Conservation (phyloP, 208 protist genomes). For the Leishmania braziliensis region DNA sequence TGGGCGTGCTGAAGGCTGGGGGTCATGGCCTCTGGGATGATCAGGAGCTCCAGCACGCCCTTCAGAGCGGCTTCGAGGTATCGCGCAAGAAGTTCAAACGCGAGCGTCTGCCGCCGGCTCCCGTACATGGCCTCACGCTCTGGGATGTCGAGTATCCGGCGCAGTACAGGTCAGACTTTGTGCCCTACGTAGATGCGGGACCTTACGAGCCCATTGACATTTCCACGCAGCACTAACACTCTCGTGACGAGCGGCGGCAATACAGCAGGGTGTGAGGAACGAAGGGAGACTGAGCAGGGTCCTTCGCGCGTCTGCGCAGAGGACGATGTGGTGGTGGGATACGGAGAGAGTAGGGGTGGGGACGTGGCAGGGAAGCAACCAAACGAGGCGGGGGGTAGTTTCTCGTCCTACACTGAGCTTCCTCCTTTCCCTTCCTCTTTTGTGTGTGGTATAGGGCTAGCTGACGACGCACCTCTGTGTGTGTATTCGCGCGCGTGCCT, state of each 20-base stretch:
- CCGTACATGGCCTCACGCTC: conserved; percentile 80
- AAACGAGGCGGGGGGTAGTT: not conserved
- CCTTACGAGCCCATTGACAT: conserved; percentile 72
- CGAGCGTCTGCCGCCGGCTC: conserved; percentile 72
- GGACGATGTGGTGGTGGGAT: not conserved
- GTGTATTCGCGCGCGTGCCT: not conserved
- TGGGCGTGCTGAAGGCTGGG: conserved; percentile 75
- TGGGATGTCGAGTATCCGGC: conserved; percentile 87
- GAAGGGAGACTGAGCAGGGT: not conserved
- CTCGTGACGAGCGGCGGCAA: not conserved
- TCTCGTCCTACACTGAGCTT: not conserved
- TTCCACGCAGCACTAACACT: conserved; percentile 27
- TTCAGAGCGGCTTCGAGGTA: conserved; percentile 72
- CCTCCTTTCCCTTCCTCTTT: not conserved
- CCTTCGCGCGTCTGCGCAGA: not conserved
- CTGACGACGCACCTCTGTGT: not conserved
- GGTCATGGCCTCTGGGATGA: conserved; percentile 86
- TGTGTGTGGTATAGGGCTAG: not conserved
- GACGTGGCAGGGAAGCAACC: not conserved
- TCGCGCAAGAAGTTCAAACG: conserved; percentile 76
- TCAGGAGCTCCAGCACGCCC: conserved; percentile 73
- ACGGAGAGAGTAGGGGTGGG: not conserved
- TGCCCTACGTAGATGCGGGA: conserved; percentile 76
- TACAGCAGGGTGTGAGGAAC: not conserved
- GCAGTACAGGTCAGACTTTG: conserved; percentile 64